Percentiles rank a stretch among this genome's conserved stretches.
Evolutionary conservation across 306 rosid genomes (phyloP).

Genomic region (Ormosia semicastrata): DNA sequence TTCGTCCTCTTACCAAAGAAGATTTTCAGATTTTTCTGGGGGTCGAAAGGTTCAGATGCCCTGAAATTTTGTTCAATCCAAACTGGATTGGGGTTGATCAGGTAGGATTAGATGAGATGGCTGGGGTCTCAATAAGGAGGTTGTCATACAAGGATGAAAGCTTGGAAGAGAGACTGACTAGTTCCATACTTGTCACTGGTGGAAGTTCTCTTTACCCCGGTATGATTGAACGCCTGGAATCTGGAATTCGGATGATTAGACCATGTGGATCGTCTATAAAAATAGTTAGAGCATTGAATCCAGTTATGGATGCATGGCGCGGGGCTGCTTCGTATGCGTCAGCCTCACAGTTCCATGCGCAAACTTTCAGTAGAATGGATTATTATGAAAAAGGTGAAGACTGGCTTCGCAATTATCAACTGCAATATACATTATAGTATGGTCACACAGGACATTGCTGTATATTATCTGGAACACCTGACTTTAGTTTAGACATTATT

Average conservation of each 20-base stretch:
- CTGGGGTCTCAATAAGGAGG: conserved; percentile 70
- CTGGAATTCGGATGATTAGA: conserved; percentile 73
- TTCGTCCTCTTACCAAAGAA: conserved; percentile 64
- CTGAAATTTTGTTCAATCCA: conserved; percentile 70
- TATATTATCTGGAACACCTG: background rate
- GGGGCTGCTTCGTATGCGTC: conserved; percentile 80
- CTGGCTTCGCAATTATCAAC: conserved; percentile 65
- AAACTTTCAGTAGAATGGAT: conserved; percentile 64
- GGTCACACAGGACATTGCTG: background rate
- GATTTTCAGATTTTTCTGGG: conserved; percentile 68
- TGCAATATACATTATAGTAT: conserved; percentile 45
- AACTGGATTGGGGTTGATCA: conserved; percentile 79
- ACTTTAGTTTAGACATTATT: background rate
- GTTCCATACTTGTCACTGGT: conserved; percentile 61
- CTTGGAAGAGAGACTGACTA: conserved; percentile 58
- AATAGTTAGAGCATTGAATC: conserved; percentile 67
- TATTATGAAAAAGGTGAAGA: conserved; percentile 78
- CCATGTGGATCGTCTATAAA: conserved; percentile 70
- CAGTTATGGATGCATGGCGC: conserved; percentile 81
- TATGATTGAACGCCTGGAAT: conserved; percentile 64
- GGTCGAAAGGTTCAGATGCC: conserved; percentile 79
- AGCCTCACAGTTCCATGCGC: conserved; percentile 50
- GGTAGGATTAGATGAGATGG: conserved; percentile 81
- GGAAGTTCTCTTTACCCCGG: conserved; percentile 79
- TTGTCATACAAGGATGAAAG: conserved; percentile 37